phyloP scores from a whole-genome alignment of 352 stramenopile genomes.

The Discostella stelligera region DNA sequence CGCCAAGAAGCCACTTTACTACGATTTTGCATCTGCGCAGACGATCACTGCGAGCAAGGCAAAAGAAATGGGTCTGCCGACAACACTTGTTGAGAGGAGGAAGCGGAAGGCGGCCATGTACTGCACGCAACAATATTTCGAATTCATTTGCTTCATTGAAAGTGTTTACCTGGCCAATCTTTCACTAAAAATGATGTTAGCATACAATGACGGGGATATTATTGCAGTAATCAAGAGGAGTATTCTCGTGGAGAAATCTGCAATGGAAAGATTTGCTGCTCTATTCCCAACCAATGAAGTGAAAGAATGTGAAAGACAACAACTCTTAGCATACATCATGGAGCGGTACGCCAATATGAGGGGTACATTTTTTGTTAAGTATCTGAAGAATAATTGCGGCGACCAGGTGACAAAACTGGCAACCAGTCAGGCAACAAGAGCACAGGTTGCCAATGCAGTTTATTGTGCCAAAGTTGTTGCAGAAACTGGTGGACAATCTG shows the following conservation, averaged over 20 bases:
- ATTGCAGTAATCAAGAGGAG: constrained; percentile 17
- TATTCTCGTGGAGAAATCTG: too few species aligned
- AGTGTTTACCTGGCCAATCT: constrained; percentile 31
- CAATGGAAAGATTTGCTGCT: too few species aligned
- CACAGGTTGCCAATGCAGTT: constrained; percentile 5
- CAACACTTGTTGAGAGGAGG: constrained; percentile 16
- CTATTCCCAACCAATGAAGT: too few species aligned
- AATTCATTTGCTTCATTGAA: constrained; percentile 29
- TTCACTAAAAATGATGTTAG: constrained; percentile 36
- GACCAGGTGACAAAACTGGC: constrained; percentile 3
- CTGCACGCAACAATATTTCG: constrained; percentile 20
- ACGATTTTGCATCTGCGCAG: background rate
- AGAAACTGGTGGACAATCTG: too few species aligned
- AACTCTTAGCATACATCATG: constrained; percentile 4
- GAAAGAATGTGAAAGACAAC: too few species aligned
- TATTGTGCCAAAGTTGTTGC: constrained; percentile 5
- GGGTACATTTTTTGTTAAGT: constrained; percentile 7
- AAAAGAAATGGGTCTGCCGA: constrained; percentile 15
- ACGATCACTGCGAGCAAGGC: background rate
- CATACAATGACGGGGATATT: constrained; percentile 28
- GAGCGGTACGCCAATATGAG: constrained; percentile 6
- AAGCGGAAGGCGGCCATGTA: constrained; percentile 10
- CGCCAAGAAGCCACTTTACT: constrained; percentile 10
- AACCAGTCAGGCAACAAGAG: background rate
- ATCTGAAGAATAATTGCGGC: constrained; percentile 4